Evolutionary conservation across 208 protist species (phyloP).

Genomic region (Entamoeba histolytica): DNA sequence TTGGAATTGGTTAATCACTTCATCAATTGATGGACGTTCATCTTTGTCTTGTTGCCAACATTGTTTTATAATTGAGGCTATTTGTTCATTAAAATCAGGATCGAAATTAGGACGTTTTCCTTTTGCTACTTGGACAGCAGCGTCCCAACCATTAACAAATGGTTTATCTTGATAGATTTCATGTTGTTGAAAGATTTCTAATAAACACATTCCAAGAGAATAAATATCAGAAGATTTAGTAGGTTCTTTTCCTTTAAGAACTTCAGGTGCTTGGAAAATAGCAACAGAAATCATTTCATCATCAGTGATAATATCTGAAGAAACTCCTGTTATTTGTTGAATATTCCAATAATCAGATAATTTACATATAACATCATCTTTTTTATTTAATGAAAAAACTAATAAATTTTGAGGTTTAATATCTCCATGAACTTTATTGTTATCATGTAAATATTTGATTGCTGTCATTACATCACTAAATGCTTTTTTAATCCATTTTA

Average conservation of each 20-base stretch:
- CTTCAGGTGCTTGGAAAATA: background rate
- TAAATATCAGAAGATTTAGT: background rate
- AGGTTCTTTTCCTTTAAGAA: background rate
- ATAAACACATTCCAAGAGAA: background rate
- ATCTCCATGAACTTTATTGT: background rate
- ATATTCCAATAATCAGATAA: background rate
- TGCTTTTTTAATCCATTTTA: background rate
- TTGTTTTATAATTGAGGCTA: background rate
- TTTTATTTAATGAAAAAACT: background rate
- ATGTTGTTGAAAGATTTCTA: background rate
- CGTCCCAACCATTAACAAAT: background rate
- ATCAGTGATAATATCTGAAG: background rate
- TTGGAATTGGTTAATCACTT: background rate
- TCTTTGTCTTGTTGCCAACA: background rate
- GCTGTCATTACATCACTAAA: background rate
- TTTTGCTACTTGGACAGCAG: background rate
- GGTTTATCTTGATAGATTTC: background rate
- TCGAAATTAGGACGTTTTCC: background rate
- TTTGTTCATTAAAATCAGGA: background rate
- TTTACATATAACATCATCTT: background rate
- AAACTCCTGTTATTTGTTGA: background rate
- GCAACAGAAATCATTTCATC: background rate
- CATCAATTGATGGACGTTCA: background rate
- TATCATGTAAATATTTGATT: background rate
- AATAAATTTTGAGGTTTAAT: background rate